Evolutionary conservation across 257 asterid genomes (phyloP).

Genomic region (Coffea canephora): DNA sequence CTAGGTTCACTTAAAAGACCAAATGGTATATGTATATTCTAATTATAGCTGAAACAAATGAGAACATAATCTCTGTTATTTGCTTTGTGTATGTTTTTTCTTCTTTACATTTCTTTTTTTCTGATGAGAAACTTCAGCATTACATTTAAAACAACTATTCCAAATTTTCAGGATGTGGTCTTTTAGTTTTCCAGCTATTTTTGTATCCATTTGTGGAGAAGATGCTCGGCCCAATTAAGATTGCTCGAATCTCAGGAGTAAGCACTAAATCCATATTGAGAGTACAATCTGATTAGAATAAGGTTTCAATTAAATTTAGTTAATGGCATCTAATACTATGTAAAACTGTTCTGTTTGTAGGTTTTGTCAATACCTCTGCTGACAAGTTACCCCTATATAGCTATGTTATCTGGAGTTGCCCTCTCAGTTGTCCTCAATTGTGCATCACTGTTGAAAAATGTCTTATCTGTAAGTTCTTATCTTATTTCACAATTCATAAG

Average conservation of each 20-base stretch:
- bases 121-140: neutral
- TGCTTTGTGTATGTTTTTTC: neutral
- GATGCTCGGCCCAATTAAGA: slow-evolving; percentile 51
- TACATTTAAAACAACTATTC: neutral
- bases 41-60: neutral
- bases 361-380: slow-evolving; percentile 58
- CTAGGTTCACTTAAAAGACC: neutral
- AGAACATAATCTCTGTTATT: neutral
- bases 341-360: slow-evolving; percentile 36
- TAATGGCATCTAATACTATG: neutral
- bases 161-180: slow-evolving; percentile 57
- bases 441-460: slow-evolving; percentile 70
- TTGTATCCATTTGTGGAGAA: slow-evolving; percentile 59
- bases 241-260: slow-evolving; percentile 77
- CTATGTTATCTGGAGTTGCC: slow-evolving; percentile 50
- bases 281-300: neutral
- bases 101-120: too few species aligned
- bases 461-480: slow-evolving; percentile 58
- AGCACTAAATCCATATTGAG: slow-evolving; percentile 14
- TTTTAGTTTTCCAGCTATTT: slow-evolving; percentile 66
- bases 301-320: neutral
- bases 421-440: slow-evolving; percentile 52
- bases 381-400: slow-evolving; percentile 66
- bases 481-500: neutral
- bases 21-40: neutral